A percentile compares a stretch with the other conserved stretches of the same genome.
Evolutionary conservation across 2,329 filamentous ascomycete species (phyloP).

Genomic region (Claviceps fusiformis): DNA sequence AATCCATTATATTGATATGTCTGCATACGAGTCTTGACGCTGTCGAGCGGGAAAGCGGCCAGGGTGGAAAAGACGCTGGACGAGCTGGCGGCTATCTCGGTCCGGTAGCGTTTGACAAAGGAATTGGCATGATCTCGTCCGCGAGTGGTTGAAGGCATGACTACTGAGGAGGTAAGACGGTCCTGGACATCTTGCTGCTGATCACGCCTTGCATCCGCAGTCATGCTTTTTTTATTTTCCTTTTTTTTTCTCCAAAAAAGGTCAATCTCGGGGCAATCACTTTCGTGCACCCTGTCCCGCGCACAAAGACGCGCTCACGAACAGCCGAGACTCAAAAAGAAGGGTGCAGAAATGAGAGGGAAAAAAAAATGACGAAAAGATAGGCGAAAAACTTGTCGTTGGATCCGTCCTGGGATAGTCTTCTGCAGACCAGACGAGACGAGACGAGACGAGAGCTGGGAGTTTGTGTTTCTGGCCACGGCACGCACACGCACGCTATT

Average conservation of each 20-base stretch:
- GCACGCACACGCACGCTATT: slow-evolving; percentile 6
- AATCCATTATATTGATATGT: slow-evolving; percentile 69
- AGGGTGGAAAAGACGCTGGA: slow-evolving; percentile 69
- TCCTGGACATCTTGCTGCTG: slow-evolving; percentile 26
- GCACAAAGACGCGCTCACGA: neutral
- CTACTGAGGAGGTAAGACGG: slow-evolving; percentile 15
- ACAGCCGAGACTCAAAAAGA: neutral
- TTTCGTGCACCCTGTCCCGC: neutral
- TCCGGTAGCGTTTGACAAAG: slow-evolving; percentile 62
- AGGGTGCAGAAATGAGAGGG: neutral
- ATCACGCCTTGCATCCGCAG: slow-evolving; percentile 19
- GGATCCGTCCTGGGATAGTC: neutral
- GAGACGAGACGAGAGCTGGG: neutral
- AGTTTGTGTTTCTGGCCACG: slow-evolving; percentile 2
- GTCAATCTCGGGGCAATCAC: slow-evolving; percentile 3
- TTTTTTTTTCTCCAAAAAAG: neutral
- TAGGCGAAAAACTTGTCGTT: neutral
- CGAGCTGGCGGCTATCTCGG: slow-evolving; percentile 64
- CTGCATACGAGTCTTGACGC: slow-evolving; percentile 83
- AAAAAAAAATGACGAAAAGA: neutral
- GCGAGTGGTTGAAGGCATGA: slow-evolving; percentile 15
- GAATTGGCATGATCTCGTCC: slow-evolving; percentile 21
- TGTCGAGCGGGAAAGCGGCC: slow-evolving; percentile 74
- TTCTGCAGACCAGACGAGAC: neutral
- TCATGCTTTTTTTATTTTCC: slow-evolving; percentile 18